Evolutionary conservation across 768 basidiomycete genomes (phyloP).

Genomic region (Collybia sp.): DNA sequence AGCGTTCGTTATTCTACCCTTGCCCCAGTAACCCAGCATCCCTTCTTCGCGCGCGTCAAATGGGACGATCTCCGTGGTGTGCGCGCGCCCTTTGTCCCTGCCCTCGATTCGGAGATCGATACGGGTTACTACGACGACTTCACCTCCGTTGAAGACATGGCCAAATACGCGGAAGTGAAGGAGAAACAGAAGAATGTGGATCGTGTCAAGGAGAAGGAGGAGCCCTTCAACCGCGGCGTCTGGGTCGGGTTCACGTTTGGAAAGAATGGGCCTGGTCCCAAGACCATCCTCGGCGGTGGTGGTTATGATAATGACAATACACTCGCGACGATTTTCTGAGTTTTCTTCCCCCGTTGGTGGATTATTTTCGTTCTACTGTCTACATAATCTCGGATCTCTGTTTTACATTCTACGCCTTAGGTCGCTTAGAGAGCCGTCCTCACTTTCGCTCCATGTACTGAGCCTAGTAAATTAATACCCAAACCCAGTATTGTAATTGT

Average conservation of each 20-base stretch:
- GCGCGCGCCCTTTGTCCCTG: constrained; percentile 89
- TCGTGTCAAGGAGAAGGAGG: constrained; percentile 84
- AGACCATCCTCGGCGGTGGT: constrained; percentile 28
- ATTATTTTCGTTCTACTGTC: background rate
- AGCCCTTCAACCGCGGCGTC: constrained; percentile 63
- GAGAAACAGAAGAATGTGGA: constrained; percentile 97
- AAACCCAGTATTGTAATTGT: background rate
- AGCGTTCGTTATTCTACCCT: constrained; percentile 76
- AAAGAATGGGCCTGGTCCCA: constrained; percentile 71
- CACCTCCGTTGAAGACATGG: constrained; percentile 88
- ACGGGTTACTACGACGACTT: constrained; percentile 96
- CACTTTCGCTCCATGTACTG: background rate
- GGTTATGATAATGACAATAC: constrained; percentile 43
- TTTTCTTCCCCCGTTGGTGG: background rate
- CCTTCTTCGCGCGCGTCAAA: constrained; percentile 74
- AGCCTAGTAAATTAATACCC: constrained; percentile 2
- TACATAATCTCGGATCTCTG: background rate
- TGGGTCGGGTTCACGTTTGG: constrained; percentile 94
- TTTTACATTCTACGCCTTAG: no score
- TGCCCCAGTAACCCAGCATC: constrained; percentile 65
- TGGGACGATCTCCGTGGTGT: constrained; percentile 79
- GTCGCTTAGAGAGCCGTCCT: no score
- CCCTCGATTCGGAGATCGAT: constrained; percentile 90
- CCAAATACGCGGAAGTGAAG: constrained; percentile 96
- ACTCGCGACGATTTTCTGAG: constrained; percentile 57